phyloP scores from a whole-genome alignment of 257 asterid genomes.

The Lycium ferocissimum region DNA sequence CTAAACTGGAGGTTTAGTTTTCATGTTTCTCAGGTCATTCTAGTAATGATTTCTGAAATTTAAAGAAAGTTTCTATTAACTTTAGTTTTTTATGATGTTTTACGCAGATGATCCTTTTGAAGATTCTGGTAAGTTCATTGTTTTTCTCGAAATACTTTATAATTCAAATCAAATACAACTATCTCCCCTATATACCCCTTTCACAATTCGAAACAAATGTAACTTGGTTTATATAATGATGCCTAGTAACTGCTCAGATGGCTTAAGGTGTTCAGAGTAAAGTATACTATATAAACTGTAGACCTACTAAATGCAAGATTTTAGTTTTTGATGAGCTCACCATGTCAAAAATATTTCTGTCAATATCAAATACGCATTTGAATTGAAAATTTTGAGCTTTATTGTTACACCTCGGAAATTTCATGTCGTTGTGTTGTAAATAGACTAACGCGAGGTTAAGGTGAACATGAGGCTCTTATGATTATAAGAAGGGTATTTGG shows the following conservation, averaged over 20 bases:
- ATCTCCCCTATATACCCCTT: not conserved
- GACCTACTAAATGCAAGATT: too few species aligned
- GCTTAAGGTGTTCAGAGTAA: not conserved
- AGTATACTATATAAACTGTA: too few species aligned
- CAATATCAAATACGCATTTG: not conserved
- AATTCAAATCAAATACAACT: constrained; percentile 28
- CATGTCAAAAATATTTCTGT: too few species aligned
- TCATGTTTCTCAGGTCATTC: constrained; percentile 35
- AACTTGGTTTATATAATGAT: not conserved
- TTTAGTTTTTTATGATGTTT: constrained; percentile 31
- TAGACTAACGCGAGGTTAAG: too few species aligned
- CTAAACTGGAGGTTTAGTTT: constrained; percentile 55
- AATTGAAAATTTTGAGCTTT: not conserved
- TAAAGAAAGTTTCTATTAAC: constrained; percentile 28
- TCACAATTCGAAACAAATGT: not conserved
- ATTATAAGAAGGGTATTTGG: too few species aligned
- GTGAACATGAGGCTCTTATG: too few species aligned
- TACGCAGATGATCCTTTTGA: constrained; percentile 46
- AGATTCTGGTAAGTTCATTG: constrained; percentile 67
- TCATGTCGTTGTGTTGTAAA: too few species aligned
- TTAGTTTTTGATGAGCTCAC: too few species aligned
- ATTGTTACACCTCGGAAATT: too few species aligned
- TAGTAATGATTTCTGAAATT: constrained; percentile 22
- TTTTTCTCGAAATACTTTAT: constrained; percentile 33
- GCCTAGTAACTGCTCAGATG: not conserved